phyloP scores from a whole-genome alignment of 2,329 filamentous ascomycete genomes.

The Alternaria panax region DNA sequence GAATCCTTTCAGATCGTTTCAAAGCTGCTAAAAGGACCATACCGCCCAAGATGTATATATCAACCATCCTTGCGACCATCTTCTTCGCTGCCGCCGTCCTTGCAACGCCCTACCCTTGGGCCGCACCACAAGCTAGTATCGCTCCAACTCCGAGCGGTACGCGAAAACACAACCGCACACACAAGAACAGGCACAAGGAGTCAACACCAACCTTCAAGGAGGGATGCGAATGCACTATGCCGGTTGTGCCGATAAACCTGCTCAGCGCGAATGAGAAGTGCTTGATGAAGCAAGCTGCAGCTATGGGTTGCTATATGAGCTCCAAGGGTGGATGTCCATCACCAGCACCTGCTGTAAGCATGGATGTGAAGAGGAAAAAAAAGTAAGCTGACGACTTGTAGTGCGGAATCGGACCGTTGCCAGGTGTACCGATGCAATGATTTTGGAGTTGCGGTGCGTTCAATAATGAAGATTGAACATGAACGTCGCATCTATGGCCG shows the following conservation, averaged over 20 bases:
- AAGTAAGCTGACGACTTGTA: slow-evolving; percentile 2
- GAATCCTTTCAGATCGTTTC: not conserved
- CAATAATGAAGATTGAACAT: not conserved
- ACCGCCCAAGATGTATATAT: slow-evolving; percentile 27
- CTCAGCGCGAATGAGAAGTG: slow-evolving; percentile 33
- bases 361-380: not conserved
- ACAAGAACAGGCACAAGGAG: slow-evolving; percentile 29
- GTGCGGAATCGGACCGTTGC: slow-evolving; percentile 24
- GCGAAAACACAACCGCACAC: slow-evolving; percentile 16
- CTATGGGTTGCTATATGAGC: slow-evolving; percentile 25
- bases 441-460: not conserved
- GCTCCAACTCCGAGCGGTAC: not conserved
- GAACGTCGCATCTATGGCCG: not conserved
- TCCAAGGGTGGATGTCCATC: slow-evolving; percentile 29
- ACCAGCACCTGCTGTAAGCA: slow-evolving; percentile 26
- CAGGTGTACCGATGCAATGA: slow-evolving; percentile 5
- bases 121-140: slow-evolving; percentile 19
- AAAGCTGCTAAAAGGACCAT: not conserved
- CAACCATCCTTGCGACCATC: slow-evolving; percentile 19
- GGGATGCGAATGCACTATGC: slow-evolving; percentile 33
- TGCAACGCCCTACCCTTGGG: slow-evolving; percentile 28
- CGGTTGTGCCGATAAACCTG: slow-evolving; percentile 35
- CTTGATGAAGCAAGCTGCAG: slow-evolving; percentile 24
- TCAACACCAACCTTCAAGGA: slow-evolving; percentile 38
- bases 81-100: slow-evolving; percentile 23